Conservation (phyloP, 495 filamentous ascomycete species). For the Recurvomyces mirabilis region DNA sequence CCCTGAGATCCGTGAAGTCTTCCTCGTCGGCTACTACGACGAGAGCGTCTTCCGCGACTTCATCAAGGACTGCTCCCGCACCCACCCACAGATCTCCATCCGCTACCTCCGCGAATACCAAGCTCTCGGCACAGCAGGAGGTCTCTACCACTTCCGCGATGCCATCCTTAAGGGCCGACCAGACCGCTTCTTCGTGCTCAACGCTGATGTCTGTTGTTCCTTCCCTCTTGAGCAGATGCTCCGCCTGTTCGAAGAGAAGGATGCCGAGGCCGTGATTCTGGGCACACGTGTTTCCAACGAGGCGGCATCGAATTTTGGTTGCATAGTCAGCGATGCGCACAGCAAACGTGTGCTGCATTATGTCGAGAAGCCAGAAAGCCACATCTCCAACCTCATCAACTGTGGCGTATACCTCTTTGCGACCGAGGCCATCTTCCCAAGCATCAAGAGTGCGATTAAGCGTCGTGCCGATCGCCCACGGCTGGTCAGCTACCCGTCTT, state of each 20-base stretch:
- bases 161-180: constrained; percentile 93
- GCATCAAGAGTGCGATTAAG: constrained; percentile 91
- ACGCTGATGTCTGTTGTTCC: constrained; percentile 98
- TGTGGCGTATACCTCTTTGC: constrained; percentile 97
- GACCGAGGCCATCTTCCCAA: constrained; percentile 91
- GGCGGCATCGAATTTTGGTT: constrained; percentile 89
- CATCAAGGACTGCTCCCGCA: constrained; percentile 76
- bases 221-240: constrained; percentile 96
- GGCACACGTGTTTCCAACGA: constrained; percentile 89
- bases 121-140: constrained; percentile 88
- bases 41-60: constrained; percentile 94
- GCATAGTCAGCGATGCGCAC: constrained; percentile 91
- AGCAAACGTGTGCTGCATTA: constrained; percentile 96
- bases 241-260: constrained; percentile 81
- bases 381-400: constrained; percentile 98
- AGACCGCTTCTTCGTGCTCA: constrained; percentile 91
- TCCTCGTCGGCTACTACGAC: constrained; percentile 98
- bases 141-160: constrained; percentile 98
- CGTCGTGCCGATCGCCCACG: constrained; percentile 85
- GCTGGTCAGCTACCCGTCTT: constrained; percentile 84
- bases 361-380: constrained; percentile 97
- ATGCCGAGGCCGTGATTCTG: constrained; percentile 94
- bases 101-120: constrained; percentile 97
- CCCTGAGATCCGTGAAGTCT: constrained; percentile 85
- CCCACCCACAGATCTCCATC: constrained; percentile 82